These are phyloP conservation scores for Blastobotrys malaysiensis DNA, from an alignment of 1,139 yeast species.

Conservation along the genomic window DNA sequence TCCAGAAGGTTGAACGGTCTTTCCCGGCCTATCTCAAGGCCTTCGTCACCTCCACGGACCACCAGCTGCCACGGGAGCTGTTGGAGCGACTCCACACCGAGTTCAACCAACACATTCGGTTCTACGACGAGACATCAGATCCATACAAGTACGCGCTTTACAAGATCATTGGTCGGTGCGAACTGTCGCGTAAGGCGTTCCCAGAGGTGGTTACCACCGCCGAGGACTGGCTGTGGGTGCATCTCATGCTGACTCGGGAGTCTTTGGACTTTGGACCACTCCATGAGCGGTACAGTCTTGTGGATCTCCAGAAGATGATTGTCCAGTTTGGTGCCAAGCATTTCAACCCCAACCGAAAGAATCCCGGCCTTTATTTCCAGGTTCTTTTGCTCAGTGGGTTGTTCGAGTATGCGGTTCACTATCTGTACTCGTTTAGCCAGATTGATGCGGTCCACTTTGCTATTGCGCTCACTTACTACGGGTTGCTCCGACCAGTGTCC, in stretches of 20 bases:
- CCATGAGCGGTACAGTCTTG: slow-evolving; percentile 67
- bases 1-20: slow-evolving; percentile 77
- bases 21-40: slow-evolving; percentile 77
- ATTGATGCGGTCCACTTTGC: slow-evolving; percentile 89
- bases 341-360: slow-evolving; percentile 58
- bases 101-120: slow-evolving; percentile 77
- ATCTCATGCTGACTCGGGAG: slow-evolving; percentile 69
- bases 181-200: slow-evolving; percentile 65
- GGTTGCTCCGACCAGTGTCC: slow-evolving; percentile 53
- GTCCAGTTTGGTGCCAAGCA: slow-evolving; percentile 68
- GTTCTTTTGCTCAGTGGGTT: slow-evolving; percentile 70
- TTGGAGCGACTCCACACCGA: slow-evolving; percentile 70
- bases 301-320: slow-evolving; percentile 68
- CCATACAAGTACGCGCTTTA: slow-evolving; percentile 89
- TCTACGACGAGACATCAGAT: slow-evolving; percentile 60
- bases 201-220: slow-evolving; percentile 72
- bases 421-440: slow-evolving; percentile 62
- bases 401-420: slow-evolving; percentile 75
- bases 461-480: slow-evolving; percentile 72
- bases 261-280: slow-evolving; percentile 43
- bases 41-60: slow-evolving; percentile 55
- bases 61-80: slow-evolving; percentile 57
- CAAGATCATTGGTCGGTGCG: slow-evolving; percentile 90
- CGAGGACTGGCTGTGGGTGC: slow-evolving; percentile 98
- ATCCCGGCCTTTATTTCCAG: slow-evolving; percentile 68